These are phyloP conservation scores for Ophiostoma populinum DNA, from an alignment of 2,329 filamentous ascomycete species.

Conservation along the genomic window DNA sequence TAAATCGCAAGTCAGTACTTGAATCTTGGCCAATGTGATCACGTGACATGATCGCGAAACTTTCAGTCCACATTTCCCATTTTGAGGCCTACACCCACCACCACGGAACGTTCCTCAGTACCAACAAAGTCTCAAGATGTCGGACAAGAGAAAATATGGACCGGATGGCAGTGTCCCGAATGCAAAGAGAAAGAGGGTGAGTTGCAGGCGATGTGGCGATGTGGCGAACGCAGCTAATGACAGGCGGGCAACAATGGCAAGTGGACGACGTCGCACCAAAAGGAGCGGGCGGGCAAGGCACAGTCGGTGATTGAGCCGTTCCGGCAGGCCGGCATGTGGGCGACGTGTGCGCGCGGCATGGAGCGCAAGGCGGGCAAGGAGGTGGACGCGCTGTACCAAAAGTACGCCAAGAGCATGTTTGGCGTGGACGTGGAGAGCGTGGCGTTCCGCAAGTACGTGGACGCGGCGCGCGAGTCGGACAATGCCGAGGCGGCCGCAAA, in stretches of 20 bases:
- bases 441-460: not conserved
- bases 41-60: too few species aligned
- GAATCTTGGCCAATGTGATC: too few species aligned
- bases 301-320: conserved; percentile 36
- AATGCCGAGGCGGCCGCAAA: not conserved
- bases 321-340: conserved; percentile 61
- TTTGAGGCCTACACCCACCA: too few species aligned
- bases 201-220: conserved; percentile 1
- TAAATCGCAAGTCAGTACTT: too few species aligned
- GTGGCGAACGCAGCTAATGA: not conserved
- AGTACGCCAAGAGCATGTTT: conserved; percentile 48
- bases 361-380: conserved; percentile 54
- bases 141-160: conserved; percentile 20
- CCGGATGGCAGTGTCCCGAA: conserved; percentile 14
- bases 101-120: too few species aligned
- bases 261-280: conserved; percentile 45
- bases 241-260: conserved; percentile 36
- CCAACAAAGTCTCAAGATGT: too few species aligned
- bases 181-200: conserved; percentile 22
- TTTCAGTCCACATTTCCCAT: too few species aligned
- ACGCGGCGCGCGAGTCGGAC: conserved; percentile 17
- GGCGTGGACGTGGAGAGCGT: conserved; percentile 21
- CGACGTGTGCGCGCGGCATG: conserved; percentile 56
- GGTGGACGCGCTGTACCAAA: conserved; percentile 27
- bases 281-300: conserved; percentile 25